Conservation (phyloP, 805 yeast species). For the Saturnispora serradocipensis region DNA sequence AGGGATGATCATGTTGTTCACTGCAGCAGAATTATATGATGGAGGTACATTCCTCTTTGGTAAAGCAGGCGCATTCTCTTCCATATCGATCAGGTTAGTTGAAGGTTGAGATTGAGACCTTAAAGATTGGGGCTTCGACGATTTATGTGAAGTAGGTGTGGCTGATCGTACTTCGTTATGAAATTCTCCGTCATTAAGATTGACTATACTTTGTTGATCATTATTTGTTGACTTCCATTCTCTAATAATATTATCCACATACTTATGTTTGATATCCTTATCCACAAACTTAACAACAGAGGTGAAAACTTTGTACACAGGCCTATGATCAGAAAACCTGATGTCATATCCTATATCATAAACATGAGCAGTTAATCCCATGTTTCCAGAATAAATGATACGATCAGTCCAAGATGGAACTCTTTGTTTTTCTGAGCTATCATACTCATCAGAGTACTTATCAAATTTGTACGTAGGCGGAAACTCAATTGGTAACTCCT, state of each 20-base stretch:
- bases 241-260: conserved; percentile 52
- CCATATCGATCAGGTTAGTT: conserved; percentile 18
- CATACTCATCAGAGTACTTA: conserved; percentile 71
- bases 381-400: conserved; percentile 54
- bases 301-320: conserved; percentile 74
- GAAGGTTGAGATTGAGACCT: conserved; percentile 2
- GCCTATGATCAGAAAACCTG: conserved; percentile 79
- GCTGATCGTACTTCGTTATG: conserved; percentile 8
- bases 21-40: conserved; percentile 15
- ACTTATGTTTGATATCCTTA: conserved; percentile 43
- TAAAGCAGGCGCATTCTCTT: conserved; percentile 12
- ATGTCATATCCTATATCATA: conserved; percentile 59
- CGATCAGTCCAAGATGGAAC: conserved; percentile 97
- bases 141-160: conserved; percentile 13
- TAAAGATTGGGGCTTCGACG: conserved; percentile 12
- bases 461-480: conserved; percentile 91
- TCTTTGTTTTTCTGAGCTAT: conserved; percentile 84
- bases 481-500: conserved; percentile 69
- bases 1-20: conserved; percentile 18
- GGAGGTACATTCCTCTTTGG: conserved; percentile 20
- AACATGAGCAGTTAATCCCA: conserved; percentile 45
- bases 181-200: conserved; percentile 22
- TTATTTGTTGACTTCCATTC: conserved; percentile 34
- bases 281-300: conserved; percentile 63
- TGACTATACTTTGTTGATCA: conserved; percentile 18